Conservation (phyloP, 495 filamentous ascomycete genomes). For the Chaetomium tenue region DNA sequence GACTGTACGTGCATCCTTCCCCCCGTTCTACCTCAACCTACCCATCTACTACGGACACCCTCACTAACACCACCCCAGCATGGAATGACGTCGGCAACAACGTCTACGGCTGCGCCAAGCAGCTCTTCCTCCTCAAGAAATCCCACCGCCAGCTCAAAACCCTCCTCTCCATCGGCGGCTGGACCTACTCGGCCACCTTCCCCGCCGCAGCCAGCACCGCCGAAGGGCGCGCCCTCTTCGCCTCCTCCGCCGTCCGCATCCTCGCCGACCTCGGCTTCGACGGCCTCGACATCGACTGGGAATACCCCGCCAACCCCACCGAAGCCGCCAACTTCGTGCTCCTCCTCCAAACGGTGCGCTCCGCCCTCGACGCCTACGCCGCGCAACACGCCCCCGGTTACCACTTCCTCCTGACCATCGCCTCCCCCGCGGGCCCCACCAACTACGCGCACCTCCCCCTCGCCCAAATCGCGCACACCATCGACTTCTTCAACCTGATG, state of each 20-base stretch:
- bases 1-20: slow-evolving; percentile 39
- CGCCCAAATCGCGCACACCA: slow-evolving; percentile 58
- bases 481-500: slow-evolving; percentile 91
- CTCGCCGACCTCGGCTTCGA: slow-evolving; percentile 60
- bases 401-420: slow-evolving; percentile 75
- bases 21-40: neutral
- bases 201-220: slow-evolving; percentile 61
- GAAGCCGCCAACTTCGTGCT: slow-evolving; percentile 71
- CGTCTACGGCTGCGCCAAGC: slow-evolving; percentile 80
- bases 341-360: slow-evolving; percentile 64
- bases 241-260: slow-evolving; percentile 59
- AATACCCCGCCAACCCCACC: slow-evolving; percentile 54
- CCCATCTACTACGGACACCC: neutral
- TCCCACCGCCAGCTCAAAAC: slow-evolving; percentile 81
- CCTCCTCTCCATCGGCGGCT: slow-evolving; percentile 84
- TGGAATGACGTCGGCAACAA: slow-evolving; percentile 57
- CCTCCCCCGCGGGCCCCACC: slow-evolving; percentile 55
- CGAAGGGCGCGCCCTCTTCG: slow-evolving; percentile 59
- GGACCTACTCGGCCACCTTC: slow-evolving; percentile 83
- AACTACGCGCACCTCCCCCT: slow-evolving; percentile 71
- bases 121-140: slow-evolving; percentile 84
- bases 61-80: slow-evolving; percentile 28
- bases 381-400: slow-evolving; percentile 46
- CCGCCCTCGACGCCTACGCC: slow-evolving; percentile 64
- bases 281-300: slow-evolving; percentile 52